These are phyloP conservation scores for Austroboletus eburneus DNA, from an alignment of 768 basidiomycete species.

Conservation along the genomic window DNA sequence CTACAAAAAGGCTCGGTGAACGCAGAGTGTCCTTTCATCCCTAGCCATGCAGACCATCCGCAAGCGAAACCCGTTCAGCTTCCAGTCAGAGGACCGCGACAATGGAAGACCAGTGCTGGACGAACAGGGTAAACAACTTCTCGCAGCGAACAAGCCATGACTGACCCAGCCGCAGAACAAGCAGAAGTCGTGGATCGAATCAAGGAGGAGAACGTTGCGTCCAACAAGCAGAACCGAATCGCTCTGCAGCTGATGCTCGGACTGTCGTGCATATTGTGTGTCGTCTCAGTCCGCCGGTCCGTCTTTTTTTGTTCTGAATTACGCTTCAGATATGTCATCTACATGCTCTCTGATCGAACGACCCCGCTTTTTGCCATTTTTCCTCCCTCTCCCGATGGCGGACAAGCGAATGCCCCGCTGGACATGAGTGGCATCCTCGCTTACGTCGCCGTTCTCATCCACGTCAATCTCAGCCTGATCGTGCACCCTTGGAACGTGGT, in stretches of 20 bases:
- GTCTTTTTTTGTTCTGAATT: constrained; percentile 6
- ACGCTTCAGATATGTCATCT: constrained; percentile 44
- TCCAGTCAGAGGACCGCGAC: constrained; percentile 29
- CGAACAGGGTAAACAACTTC: constrained; percentile 45
- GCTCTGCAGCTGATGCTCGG: constrained; percentile 40
- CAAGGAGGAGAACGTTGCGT: constrained; percentile 39
- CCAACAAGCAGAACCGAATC: constrained; percentile 39
- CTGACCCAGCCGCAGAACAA: constrained; percentile 45
- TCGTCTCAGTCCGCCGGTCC: not conserved
- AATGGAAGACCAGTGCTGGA: constrained; percentile 39
- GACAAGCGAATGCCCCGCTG: constrained; percentile 30
- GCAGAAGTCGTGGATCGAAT: constrained; percentile 51
- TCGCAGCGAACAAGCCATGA: not conserved
- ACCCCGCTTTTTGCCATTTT: constrained; percentile 49
- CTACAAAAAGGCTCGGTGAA: constrained; percentile 6
- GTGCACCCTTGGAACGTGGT: constrained; percentile 36
- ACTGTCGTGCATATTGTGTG: constrained; percentile 47
- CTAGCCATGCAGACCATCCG: constrained; percentile 33
- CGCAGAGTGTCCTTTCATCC: not conserved
- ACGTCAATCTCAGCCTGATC: constrained; percentile 45
- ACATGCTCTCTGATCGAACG: constrained; percentile 38
- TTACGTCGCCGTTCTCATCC: constrained; percentile 46
- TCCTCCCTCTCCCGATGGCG: constrained; percentile 24
- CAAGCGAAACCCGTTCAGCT: constrained; percentile 44
- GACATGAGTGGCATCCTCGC: constrained; percentile 45